A percentile compares a stretch with the other conserved stretches of the same genome.
Evolutionary conservation across 2,329 filamentous ascomycete species (phyloP).

Genomic region (Trichoderma gracile): DNA sequence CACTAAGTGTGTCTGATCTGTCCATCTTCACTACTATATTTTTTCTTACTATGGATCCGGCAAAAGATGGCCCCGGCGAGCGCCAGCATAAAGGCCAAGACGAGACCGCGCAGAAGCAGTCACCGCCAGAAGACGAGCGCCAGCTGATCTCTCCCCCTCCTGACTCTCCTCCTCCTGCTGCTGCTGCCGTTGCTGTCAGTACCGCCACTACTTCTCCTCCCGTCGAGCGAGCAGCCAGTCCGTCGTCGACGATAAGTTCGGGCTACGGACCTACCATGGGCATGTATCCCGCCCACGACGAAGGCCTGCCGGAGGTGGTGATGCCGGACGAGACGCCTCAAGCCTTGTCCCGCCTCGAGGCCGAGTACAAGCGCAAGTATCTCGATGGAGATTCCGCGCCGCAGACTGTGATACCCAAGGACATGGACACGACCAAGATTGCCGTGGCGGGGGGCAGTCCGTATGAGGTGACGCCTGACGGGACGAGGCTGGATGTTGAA

Average conservation of each 20-base stretch:
- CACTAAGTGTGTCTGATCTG: neutral
- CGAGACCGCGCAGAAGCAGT: neutral
- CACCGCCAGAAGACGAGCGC: neutral
- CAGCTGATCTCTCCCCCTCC: neutral
- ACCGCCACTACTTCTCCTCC: no score
- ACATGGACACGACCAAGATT: conserved; percentile 20
- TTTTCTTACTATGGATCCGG: conserved; percentile 1
- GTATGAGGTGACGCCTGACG: neutral
- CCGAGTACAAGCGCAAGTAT: conserved; percentile 24
- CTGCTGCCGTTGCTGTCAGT: no score
- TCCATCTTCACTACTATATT: no score
- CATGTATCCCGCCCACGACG: conserved; percentile 13
- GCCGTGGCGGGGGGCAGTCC: conserved; percentile 3
- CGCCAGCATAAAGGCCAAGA: neutral
- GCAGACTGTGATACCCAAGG: neutral
- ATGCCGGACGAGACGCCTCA: conserved; percentile 3
- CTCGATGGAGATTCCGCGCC: conserved; percentile 11
- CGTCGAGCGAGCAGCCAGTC: neutral
- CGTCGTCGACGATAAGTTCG: conserved; percentile 14
- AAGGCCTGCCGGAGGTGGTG: conserved; percentile 22
- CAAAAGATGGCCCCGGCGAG: neutral
- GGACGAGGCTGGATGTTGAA: neutral
- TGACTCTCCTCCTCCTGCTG: no score
- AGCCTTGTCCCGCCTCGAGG: conserved; percentile 8
- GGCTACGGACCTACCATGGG: conserved; percentile 19